Percentiles rank a stretch among this genome's conserved stretches.
These are phyloP conservation scores for Cryptococcus wingfieldii DNA, from an alignment of 1,284 basidiomycete species.

Conservation along the genomic window DNA sequence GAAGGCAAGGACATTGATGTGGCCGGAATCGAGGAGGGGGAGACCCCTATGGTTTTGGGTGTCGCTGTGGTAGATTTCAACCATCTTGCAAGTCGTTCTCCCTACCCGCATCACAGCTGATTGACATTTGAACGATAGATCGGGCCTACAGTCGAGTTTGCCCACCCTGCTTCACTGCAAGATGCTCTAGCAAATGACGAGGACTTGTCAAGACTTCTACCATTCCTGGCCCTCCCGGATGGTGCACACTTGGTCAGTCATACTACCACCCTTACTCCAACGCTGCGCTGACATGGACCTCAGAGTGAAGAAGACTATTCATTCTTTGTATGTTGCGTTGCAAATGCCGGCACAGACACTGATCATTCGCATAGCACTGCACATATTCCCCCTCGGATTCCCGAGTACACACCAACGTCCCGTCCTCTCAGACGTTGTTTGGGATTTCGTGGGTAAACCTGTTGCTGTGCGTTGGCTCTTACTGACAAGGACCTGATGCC, in stretches of 20 bases:
- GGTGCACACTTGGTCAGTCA: conserved; percentile 80
- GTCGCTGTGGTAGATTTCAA: conserved; percentile 87
- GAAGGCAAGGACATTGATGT: conserved; percentile 60
- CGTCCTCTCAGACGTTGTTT: conserved; percentile 64
- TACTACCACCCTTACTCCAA: not conserved
- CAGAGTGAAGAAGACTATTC: conserved; percentile 93
- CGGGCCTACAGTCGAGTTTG: conserved; percentile 83
- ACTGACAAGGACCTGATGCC: not conserved
- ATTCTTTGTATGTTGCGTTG: conserved; percentile 75
- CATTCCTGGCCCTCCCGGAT: conserved; percentile 96
- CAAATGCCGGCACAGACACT: conserved; percentile 6
- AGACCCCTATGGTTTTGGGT: conserved; percentile 56
- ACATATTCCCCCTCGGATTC: conserved; percentile 49
- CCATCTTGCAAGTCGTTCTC: conserved; percentile 63
- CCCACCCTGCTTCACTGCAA: conserved; percentile 52
- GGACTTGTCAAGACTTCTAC: conserved; percentile 74
- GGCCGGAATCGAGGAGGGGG: conserved; percentile 57
- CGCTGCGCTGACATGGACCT: not conserved
- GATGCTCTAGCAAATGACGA: conserved; percentile 72
- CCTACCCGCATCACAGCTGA: not conserved
- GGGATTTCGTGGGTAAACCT: conserved; percentile 69
- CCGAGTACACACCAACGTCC: conserved; percentile 34
- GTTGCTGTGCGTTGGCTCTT: not conserved
- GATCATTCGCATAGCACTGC: conserved; percentile 56
- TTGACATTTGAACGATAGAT: conserved; percentile 54